Evolutionary conservation across 2,329 filamentous ascomycete genomes (phyloP), one percentile per base, ranked within the genome.

Genomic region (Aspergillus melleus): DNA sequence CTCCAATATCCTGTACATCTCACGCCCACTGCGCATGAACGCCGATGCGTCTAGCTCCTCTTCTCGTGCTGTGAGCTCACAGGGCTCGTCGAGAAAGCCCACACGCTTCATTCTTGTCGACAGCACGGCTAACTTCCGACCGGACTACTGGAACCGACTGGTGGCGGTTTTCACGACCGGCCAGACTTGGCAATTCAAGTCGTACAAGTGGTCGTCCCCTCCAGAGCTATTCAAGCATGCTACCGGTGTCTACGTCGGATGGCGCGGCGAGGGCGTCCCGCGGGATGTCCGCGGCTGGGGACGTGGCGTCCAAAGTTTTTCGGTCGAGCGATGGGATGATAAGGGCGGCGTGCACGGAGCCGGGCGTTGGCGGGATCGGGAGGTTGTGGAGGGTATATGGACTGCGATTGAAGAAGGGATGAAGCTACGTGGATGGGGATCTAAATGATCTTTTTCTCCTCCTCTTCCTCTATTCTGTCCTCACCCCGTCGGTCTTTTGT

Each of bases 181-280:
- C 36, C 95, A 99, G 79, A 88, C 90, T 10, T 99, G 95, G 95
- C 95, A 99, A 78, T 99, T 99, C 80, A 96, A 97, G 79, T 90
- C 88, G 67, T 99, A 99, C 84, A 96, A 96, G 77, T 99, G 95
- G 92, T 89, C 89, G 67, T 89, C 90, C 58, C 91, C 95, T 0
- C 84, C 88, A 14, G 95, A 98, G 72, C 83, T 99, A 53, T 99
- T 99, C 80, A 87, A 88, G 66, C 91, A 97, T 71, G 90, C 92
- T 2, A 83, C 92, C 14, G 95, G 95, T 58, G 81, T 99, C 53
- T 96, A 91, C 71, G 88, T 99, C 2, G 95, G 95, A 3, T 98
- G 92, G 91, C 86, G 90, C 62, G 92, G 91, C 53, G 93, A 98
- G 71, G 84, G 87, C 63, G 78, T 88, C 3, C 95, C 95, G 1